Percentiles rank a stretch among this genome's conserved stretches.
Conservation (phyloP, 352 stramenopile genomes). For the Pseudoperonospora humuli region DNA sequence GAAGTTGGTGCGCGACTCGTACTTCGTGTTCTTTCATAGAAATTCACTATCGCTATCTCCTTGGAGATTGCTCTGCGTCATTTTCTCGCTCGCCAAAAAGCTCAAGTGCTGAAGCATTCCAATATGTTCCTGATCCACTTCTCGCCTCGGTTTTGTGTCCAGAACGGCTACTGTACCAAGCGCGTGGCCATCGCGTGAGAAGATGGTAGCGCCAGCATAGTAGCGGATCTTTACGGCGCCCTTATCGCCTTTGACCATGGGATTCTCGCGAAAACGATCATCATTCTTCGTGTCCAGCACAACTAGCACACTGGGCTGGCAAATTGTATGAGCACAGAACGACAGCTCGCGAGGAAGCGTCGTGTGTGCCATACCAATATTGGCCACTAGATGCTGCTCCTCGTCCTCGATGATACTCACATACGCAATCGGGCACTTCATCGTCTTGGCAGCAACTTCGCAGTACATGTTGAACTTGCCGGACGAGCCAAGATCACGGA, state of each 20-base stretch:
- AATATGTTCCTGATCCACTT: constrained; percentile 82
- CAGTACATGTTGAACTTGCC: constrained; percentile 87
- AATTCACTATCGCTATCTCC: constrained; percentile 79
- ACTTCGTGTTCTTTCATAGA: constrained; percentile 34
- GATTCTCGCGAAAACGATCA: constrained; percentile 80
- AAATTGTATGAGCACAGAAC: constrained; percentile 85
- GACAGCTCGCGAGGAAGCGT: constrained; percentile 72
- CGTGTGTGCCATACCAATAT: constrained; percentile 79
- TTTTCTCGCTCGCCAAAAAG: constrained; percentile 84
- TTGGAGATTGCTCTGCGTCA: constrained; percentile 74
- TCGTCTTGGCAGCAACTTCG: constrained; percentile 79
- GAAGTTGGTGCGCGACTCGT: constrained; percentile 14
- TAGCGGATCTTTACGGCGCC: constrained; percentile 82
- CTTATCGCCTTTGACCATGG: constrained; percentile 82
- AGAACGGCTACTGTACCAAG: constrained; percentile 79
- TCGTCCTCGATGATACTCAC: constrained; percentile 83
- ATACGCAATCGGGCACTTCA: constrained; percentile 84
- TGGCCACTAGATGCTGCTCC: constrained; percentile 75
- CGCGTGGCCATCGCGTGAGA: constrained; percentile 66
- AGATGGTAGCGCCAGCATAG: constrained; percentile 80
- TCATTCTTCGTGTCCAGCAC: constrained; percentile 83
- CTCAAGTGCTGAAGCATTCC: constrained; percentile 83
- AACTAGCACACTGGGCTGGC: constrained; percentile 67
- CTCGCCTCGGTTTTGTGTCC: constrained; percentile 67
- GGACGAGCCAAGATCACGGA: constrained; percentile 56